Evolutionary conservation across 495 filamentous ascomycete species (phyloP).

Genomic region (Bryoglossum gracile): DNA sequence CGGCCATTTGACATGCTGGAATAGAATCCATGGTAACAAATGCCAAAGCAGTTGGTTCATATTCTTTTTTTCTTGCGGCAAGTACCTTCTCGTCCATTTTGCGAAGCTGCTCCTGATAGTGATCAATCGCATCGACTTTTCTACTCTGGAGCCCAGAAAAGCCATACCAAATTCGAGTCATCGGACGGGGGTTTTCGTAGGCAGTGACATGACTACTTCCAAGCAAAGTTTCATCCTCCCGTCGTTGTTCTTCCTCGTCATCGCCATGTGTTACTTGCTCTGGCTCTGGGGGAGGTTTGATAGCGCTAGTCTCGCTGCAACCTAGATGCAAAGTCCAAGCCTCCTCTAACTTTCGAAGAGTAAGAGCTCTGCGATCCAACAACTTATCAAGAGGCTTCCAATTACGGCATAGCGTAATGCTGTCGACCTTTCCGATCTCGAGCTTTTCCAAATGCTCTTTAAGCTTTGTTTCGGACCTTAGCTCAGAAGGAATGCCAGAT

Average conservation of each 20-base stretch:
- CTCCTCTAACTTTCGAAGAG: slow-evolving; percentile 72
- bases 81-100: slow-evolving; percentile 71
- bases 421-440: slow-evolving; percentile 88
- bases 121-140: slow-evolving; percentile 84
- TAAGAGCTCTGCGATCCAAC: slow-evolving; percentile 55
- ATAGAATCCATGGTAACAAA: slow-evolving; percentile 98
- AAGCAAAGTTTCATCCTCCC: slow-evolving; percentile 24
- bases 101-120: slow-evolving; percentile 82
- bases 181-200: slow-evolving; percentile 49
- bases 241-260: slow-evolving; percentile 33
- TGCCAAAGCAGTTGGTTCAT: slow-evolving; percentile 69
- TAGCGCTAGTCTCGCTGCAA: slow-evolving; percentile 37
- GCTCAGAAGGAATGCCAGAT: slow-evolving; percentile 75
- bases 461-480: slow-evolving; percentile 75
- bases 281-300: slow-evolving; percentile 39
- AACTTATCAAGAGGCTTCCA: slow-evolving; percentile 79
- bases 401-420: slow-evolving; percentile 76
- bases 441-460: slow-evolving; percentile 82
- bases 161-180: slow-evolving; percentile 70
- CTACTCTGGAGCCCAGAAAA: slow-evolving; percentile 63
- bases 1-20: slow-evolving; percentile 85
- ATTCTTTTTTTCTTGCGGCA: slow-evolving; percentile 65
- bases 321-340: slow-evolving; percentile 54
- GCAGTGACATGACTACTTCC: slow-evolving; percentile 18
- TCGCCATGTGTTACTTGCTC: slow-evolving; percentile 25